These are phyloP conservation scores for Neonectria coccinea DNA, from an alignment of 2,329 filamentous ascomycete species.

Conservation along the genomic window DNA sequence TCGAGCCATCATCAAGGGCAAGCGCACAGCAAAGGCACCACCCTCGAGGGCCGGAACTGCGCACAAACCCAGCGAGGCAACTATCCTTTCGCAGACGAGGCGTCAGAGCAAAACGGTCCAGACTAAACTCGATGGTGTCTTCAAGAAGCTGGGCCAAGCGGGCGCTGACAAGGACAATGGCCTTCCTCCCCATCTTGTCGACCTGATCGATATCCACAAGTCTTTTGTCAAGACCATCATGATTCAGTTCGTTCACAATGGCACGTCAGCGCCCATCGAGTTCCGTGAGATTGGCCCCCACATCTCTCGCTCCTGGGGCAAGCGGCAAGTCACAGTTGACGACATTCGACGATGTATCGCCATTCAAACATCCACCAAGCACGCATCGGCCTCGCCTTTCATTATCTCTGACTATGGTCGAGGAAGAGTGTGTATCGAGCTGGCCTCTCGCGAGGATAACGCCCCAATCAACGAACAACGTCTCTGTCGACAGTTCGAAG, in stretches of 20 bases:
- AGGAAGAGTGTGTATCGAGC: slow-evolving; percentile 69
- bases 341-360: slow-evolving; percentile 77
- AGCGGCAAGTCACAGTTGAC: slow-evolving; percentile 71
- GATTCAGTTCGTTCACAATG: slow-evolving; percentile 77
- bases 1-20: slow-evolving; percentile 44
- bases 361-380: slow-evolving; percentile 61
- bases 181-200: slow-evolving; percentile 65
- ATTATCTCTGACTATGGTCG: slow-evolving; percentile 65
- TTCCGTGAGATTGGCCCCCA: slow-evolving; percentile 70
- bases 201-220: slow-evolving; percentile 73
- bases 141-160: slow-evolving; percentile 51
- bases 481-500: slow-evolving; percentile 66
- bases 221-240: slow-evolving; percentile 76
- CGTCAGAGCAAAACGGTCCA: slow-evolving; percentile 47
- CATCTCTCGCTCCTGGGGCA: slow-evolving; percentile 78
- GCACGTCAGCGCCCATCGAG: slow-evolving; percentile 71
- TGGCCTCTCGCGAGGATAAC: slow-evolving; percentile 54
- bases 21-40: slow-evolving; percentile 47
- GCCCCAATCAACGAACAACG: slow-evolving; percentile 61
- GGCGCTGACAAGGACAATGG: slow-evolving; percentile 34
- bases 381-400: slow-evolving; percentile 51
- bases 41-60: slow-evolving; percentile 46
- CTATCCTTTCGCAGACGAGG: slow-evolving; percentile 48
- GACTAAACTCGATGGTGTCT: slow-evolving; percentile 56
- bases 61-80: slow-evolving; percentile 49